phyloP scores from a whole-genome alignment of 352 stramenopile species.

The Globisporangium cylindrosporum region DNA sequence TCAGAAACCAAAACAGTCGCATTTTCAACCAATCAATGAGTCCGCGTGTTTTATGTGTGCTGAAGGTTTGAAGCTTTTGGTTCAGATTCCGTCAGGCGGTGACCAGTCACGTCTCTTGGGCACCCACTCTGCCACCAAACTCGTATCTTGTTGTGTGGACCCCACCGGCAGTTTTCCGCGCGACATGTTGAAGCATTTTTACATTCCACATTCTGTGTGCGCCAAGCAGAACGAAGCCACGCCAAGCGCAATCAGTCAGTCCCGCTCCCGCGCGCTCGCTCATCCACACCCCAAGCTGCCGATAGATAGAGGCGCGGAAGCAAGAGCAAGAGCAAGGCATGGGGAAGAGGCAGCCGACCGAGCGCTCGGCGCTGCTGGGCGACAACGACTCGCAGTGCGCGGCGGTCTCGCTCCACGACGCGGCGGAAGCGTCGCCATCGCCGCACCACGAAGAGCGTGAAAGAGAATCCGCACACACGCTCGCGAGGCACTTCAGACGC shows the following conservation, averaged over 20 bases:
- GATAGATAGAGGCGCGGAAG: neutral
- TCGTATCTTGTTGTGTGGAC: constrained; percentile 19
- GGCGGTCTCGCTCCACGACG: constrained; percentile 3
- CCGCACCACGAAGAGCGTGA: neutral
- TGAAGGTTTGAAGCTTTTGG: neutral
- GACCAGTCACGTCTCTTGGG: constrained; percentile 3
- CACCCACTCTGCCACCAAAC: constrained; percentile 11
- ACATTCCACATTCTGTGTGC: neutral
- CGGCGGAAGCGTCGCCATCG: neutral
- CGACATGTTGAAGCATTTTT: constrained; percentile 15
- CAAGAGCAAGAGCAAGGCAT: neutral
- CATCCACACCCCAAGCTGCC: neutral
- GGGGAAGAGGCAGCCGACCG: constrained; percentile 13
- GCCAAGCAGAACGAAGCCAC: neutral
- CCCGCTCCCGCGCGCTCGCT: neutral
- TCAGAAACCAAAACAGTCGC: constrained; percentile 5
- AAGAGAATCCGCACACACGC: neutral
- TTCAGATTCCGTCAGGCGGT: neutral
- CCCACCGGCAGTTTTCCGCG: constrained; percentile 7
- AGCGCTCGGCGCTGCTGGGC: constrained; percentile 22
- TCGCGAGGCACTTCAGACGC: neutral
- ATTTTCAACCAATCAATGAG: constrained; percentile 1
- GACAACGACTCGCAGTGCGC: neutral
- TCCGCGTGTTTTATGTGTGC: neutral
- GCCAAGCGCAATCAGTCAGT: neutral